These are phyloP conservation scores for Claviceps paspali DNA, from an alignment of 2,329 filamentous ascomycete genomes.

Conservation along the genomic window DNA sequence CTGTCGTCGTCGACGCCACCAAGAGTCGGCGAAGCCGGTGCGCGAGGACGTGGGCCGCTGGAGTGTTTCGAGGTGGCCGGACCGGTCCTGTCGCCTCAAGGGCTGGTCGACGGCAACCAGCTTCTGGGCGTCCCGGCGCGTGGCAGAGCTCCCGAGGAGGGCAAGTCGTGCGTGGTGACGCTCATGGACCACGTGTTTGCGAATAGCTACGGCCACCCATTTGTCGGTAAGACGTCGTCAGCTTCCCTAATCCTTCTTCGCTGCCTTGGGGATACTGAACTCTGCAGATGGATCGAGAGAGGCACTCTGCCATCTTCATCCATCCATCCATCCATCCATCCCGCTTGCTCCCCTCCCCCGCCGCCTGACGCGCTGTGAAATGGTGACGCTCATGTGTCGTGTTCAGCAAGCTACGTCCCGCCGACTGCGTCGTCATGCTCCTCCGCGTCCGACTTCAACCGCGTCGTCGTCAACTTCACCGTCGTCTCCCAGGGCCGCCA, in stretches of 20 bases:
- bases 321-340: no score
- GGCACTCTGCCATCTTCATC: no score
- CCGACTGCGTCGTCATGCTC: slow-evolving; percentile 43
- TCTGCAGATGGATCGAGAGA: no score
- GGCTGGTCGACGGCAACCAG: slow-evolving; percentile 11
- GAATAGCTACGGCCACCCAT: slow-evolving; percentile 58
- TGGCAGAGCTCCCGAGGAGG: neutral
- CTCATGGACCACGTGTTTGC: slow-evolving; percentile 60
- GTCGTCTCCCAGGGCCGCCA: slow-evolving; percentile 57
- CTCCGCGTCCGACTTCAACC: slow-evolving; percentile 58
- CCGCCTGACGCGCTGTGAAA: neutral
- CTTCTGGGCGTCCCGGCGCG: slow-evolving; percentile 1
- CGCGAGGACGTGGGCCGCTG: slow-evolving; percentile 4
- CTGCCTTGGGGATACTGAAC: no score
- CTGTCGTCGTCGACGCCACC: no score
- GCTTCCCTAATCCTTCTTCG: neutral
- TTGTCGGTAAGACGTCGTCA: slow-evolving; percentile 40
- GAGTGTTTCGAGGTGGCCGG: slow-evolving; percentile 56
- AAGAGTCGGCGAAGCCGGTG: neutral
- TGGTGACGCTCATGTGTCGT: neutral
- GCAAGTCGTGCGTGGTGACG: slow-evolving; percentile 30
- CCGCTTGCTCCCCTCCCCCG: no score
- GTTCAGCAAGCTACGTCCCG: slow-evolving; percentile 9
- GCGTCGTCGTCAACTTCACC: slow-evolving; percentile 62
- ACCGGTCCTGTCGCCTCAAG: slow-evolving; percentile 41